Percentiles rank a stretch among this genome's conserved stretches.
Conservation (phyloP, 2,329 filamentous ascomycete species). For the Rhinocladiella mackenziei region DNA sequence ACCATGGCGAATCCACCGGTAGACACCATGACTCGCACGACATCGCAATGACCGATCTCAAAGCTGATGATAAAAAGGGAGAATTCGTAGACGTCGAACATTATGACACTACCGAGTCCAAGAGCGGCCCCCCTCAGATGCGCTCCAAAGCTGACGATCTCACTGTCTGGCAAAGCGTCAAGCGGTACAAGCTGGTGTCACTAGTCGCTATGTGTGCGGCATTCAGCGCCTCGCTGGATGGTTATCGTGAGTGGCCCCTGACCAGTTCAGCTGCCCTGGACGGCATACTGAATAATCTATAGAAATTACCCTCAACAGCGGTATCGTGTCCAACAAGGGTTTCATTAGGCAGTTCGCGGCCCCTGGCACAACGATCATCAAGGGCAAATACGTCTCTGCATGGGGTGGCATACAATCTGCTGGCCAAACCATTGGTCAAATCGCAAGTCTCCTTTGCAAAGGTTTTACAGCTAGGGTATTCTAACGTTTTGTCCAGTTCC, state of each 20-base stretch:
- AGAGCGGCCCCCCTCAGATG: not conserved
- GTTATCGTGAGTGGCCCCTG: not conserved
- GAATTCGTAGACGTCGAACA: too few relatives aligned
- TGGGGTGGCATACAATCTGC: not conserved
- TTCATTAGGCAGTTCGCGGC: not conserved
- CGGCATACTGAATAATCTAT: not conserved
- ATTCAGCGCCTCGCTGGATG: not conserved
- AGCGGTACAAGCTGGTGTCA: not conserved
- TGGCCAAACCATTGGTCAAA: not conserved
- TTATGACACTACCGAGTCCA: not conserved
- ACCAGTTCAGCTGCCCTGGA: not conserved
- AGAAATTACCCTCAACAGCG: not conserved
- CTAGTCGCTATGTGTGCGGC: not conserved
- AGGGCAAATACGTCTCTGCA: not conserved
- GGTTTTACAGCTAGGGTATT: not conserved
- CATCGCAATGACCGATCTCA: too few relatives aligned
- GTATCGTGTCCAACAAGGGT: not conserved
- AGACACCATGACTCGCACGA: too few relatives aligned
- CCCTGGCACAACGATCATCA: not conserved
- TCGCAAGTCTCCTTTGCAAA: not conserved
- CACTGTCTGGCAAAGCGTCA: not conserved
- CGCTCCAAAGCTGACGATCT: not conserved
- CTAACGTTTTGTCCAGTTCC: not conserved
- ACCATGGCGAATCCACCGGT: too few relatives aligned
- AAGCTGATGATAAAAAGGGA: too few relatives aligned